A percentile compares a stretch with the other conserved stretches of the same genome.
These are phyloP conservation scores for Colletotrichum camelliae DNA, from an alignment of 2,329 filamentous ascomycete genomes.

Conservation along the genomic window DNA sequence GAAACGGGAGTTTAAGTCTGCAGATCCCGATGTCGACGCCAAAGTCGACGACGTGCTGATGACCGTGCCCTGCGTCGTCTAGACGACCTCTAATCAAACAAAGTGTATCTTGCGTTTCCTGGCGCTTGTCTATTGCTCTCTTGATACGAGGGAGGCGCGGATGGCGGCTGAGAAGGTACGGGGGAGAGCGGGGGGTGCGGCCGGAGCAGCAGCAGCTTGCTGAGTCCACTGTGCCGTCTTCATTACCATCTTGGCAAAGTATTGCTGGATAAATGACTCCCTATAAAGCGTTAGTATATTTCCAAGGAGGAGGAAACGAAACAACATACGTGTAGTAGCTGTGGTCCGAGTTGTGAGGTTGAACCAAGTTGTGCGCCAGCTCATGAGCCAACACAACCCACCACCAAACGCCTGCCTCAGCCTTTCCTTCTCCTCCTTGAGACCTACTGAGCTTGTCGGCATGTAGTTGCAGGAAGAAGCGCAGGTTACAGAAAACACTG, in stretches of 20 bases:
- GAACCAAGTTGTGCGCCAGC: conserved; percentile 90
- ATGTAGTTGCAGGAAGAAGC: conserved; percentile 85
- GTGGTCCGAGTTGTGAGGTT: conserved; percentile 77
- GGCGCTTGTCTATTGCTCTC: conserved; percentile 17
- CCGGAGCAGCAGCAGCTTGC: background rate
- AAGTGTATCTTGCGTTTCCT: conserved; percentile 6
- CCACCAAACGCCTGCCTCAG: conserved; percentile 83
- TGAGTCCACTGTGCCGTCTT: conserved; percentile 50
- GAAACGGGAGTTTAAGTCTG: background rate
- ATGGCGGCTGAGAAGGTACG: background rate
- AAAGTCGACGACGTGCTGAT: background rate
- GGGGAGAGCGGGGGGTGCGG: conserved; percentile 3
- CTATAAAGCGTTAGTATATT: conserved; percentile 39
- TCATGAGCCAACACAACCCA: conserved; percentile 97
- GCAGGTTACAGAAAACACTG: conserved; percentile 91
- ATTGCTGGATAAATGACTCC: conserved; percentile 79
- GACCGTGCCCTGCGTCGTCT: background rate
- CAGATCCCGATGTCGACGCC: background rate
- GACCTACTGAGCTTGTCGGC: conserved; percentile 48
- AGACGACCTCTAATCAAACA: conserved; percentile 19
- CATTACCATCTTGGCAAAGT: conserved; percentile 73
- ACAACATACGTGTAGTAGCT: conserved; percentile 76
- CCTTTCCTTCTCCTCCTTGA: conserved; percentile 49
- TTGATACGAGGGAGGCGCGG: conserved; percentile 14
- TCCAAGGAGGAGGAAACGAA: background rate